A percentile compares a stretch with the other conserved stretches of the same genome.
These are phyloP conservation scores for Cicer chorassanicum DNA, from an alignment of 306 rosid species.

Conservation along the genomic window DNA sequence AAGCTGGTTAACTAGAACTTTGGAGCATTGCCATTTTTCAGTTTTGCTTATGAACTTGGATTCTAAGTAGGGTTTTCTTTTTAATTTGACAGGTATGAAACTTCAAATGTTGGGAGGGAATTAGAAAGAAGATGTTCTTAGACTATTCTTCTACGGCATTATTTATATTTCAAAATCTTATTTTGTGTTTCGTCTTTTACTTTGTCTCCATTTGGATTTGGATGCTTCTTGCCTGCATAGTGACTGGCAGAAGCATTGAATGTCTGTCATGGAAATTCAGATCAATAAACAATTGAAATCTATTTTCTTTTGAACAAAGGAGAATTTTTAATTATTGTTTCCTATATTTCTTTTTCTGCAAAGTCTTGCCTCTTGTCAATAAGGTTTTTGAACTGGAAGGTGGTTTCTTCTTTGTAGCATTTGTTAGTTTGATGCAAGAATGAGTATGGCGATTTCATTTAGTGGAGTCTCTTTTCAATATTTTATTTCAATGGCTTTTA, in stretches of 20 bases:
- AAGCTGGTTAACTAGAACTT: constrained; percentile 14
- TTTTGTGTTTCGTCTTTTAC: constrained; percentile 3
- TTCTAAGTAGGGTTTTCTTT: constrained; percentile 35
- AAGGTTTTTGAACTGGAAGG: not conserved
- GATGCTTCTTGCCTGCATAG: constrained; percentile 2
- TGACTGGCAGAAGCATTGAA: constrained; percentile 3
- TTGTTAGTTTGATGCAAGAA: constrained; percentile 18
- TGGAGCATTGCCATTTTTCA: constrained; percentile 9
- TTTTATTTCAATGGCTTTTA: constrained; percentile 14
- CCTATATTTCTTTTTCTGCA: not conserved
- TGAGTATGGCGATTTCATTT: not conserved
- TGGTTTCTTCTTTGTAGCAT: constrained; percentile 18
- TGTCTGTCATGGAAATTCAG: constrained; percentile 32
- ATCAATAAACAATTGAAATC: constrained; percentile 11
- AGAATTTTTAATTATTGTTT: constrained; percentile 23
- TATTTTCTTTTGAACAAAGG: not conserved
- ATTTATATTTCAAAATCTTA: constrained; percentile 17
- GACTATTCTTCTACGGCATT: constrained; percentile 11
- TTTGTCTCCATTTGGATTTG: constrained; percentile 19
- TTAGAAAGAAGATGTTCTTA: constrained; percentile 37
- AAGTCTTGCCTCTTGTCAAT: not conserved
- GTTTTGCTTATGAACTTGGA: constrained; percentile 11
- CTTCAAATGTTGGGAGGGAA: constrained; percentile 37
- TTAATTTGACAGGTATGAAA: constrained; percentile 39
- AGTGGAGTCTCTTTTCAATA: constrained; percentile 20